Evolutionary conservation across 2,329 filamentous ascomycete species (phyloP), one percentile per base, ranked within the genome.

Genomic region (Teratosphaeria zuluensis): DNA sequence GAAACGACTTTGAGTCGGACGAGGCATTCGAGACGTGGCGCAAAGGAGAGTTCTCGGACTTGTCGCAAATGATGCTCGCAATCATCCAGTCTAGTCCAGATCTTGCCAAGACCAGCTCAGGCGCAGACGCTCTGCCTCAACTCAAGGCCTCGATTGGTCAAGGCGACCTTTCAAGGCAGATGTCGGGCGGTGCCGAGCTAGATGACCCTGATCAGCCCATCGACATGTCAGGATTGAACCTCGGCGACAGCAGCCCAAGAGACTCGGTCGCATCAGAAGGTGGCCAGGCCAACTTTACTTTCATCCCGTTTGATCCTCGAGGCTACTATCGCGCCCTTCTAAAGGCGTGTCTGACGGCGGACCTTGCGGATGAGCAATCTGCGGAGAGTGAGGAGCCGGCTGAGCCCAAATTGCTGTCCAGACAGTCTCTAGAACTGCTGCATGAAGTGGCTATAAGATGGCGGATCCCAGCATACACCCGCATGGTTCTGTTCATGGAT

Each of bases 21-120:
- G 91, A 95, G 61, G 87, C 88, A 2, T 99, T 92, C 70, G 85
- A 92, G 63, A 79, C 84, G 51, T 99, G 94, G 94, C 95, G 91
- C 73, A 92, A 89, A 70, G 83, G 85, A n/a, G 94, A 99, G 72
- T 83, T 83, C 2, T 87, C 88, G 12, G 90, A 95, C 66, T 77
- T 99, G 51, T 94, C 91, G 5, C 89, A 94, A 66, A 91, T 97
- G 84, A 94, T 99, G 80, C 80, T 95, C 66, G 89, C 92, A 42
- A 90, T 99, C 63, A 78, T 97, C 48, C 90, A 89, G 61, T 88
- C 88, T 5, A 90, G 89, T 65, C 92, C 92, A 3, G 88, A 92
- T 64, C 79, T 97, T 56, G 87, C 90, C 55, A 95, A 91, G 70
- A 87, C 82, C 63, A 86, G 88, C 3, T 82, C 86, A 1, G 79